Conservation (phyloP, 2,329 filamentous ascomycete genomes). For the Zymoseptoria passerinii region DNA sequence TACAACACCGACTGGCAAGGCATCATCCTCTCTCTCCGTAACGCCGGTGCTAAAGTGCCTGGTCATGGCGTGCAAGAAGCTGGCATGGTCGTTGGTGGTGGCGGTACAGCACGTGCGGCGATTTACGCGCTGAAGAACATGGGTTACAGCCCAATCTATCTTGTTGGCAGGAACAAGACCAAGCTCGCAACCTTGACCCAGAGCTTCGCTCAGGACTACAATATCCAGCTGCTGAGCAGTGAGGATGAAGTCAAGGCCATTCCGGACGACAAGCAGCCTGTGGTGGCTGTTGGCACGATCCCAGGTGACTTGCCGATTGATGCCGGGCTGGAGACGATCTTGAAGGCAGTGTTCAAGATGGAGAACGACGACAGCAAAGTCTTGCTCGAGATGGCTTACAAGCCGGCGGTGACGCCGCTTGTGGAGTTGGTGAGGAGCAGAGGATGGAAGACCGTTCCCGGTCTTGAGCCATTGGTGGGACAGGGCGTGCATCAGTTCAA, state of each 20-base stretch:
- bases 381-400: constrained; percentile 93
- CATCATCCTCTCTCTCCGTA: constrained; percentile 71
- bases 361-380: constrained; percentile 47
- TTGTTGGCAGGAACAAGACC: constrained; percentile 65
- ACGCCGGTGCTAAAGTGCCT: constrained; percentile 50
- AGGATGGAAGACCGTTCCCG: constrained; percentile 77
- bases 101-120: constrained; percentile 84
- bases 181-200: constrained; percentile 55
- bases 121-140: constrained; percentile 81
- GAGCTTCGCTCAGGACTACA: constrained; percentile 66
- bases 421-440: constrained; percentile 70
- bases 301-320: constrained; percentile 84
- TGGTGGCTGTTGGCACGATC: constrained; percentile 80
- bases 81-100: constrained; percentile 80
- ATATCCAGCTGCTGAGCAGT: constrained; percentile 56
- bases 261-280: constrained; percentile 43
- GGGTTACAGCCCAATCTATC: constrained; percentile 76
- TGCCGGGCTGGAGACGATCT: constrained; percentile 54
- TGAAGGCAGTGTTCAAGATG: constrained; percentile 47
- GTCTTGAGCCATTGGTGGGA: constrained; percentile 78
- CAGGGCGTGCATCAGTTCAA: constrained; percentile 69
- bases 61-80: constrained; percentile 34
- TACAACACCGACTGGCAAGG: constrained; percentile 96
- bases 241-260: constrained; percentile 45
- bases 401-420: constrained; percentile 70